Evolutionary conservation across 805 yeast species (phyloP).

Genomic region (Saturnispora sanitii): DNA sequence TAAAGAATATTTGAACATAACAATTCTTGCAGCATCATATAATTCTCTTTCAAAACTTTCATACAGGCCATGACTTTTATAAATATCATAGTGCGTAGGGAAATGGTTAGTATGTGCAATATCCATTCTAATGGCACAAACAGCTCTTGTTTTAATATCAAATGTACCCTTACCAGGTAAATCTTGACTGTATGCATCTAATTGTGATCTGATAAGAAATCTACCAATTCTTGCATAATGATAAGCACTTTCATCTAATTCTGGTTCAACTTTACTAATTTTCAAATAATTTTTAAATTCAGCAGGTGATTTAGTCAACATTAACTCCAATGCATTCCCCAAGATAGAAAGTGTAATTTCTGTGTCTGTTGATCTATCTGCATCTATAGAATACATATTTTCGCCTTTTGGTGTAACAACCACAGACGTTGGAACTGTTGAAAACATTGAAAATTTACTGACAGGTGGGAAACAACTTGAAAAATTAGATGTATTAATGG

Average conservation of each 20-base stretch:
- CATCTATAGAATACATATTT: constrained; percentile 50
- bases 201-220: constrained; percentile 79
- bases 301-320: constrained; percentile 52
- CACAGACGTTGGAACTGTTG: constrained; percentile 44
- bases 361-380: constrained; percentile 56
- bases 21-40: constrained; percentile 63
- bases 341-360: constrained; percentile 61
- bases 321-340: constrained; percentile 73
- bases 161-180: constrained; percentile 88
- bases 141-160: constrained; percentile 89
- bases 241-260: constrained; percentile 29
- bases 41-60: constrained; percentile 82
- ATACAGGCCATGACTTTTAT: constrained; percentile 47
- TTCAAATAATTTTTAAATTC: constrained; percentile 35
- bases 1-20: constrained; percentile 72
- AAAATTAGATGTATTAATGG: constrained; percentile 36
- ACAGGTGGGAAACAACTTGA: constrained; percentile 35
- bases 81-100: constrained; percentile 59
- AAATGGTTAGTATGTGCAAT: constrained; percentile 41
- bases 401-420: constrained; percentile 38
- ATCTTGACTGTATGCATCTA: constrained; percentile 69
- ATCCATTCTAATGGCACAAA: constrained; percentile 76
- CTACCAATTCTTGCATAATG: constrained; percentile 63
- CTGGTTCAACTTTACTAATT: constrained; percentile 7
- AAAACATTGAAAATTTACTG: constrained; percentile 31